phyloP scores from a whole-genome alignment of 2,329 filamentous ascomycete species.

The Fusarium oxysporum region DNA sequence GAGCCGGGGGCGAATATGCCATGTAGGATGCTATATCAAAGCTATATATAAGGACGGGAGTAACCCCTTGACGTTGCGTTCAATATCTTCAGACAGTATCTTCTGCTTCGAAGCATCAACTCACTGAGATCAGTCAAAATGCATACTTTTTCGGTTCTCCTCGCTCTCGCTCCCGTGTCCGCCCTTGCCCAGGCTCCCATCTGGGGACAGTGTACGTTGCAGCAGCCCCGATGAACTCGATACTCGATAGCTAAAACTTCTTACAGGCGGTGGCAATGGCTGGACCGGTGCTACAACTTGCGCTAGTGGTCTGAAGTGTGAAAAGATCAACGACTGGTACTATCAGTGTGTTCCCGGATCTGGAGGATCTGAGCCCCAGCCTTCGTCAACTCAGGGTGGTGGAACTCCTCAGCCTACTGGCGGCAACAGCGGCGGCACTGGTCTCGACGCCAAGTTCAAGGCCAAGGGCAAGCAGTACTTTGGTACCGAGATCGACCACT shows the following conservation, averaged over 20 bases:
- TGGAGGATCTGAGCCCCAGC: not conserved
- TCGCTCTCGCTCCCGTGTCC: slow-evolving; percentile 9
- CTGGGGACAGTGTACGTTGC: slow-evolving; percentile 22
- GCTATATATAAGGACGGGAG: slow-evolving; percentile 9
- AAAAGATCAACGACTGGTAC: slow-evolving; percentile 23
- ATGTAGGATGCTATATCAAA: not conserved
- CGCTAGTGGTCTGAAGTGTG: slow-evolving; percentile 5
- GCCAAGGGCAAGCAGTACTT: slow-evolving; percentile 73
- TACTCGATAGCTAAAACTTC: not conserved
- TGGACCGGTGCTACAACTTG: slow-evolving; percentile 12
- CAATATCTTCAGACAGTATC: not conserved
- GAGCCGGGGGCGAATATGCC: not conserved
- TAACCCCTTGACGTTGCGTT: not conserved
- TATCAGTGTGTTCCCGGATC: slow-evolving; percentile 21
- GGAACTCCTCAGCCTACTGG: not conserved
- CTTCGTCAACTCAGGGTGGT: not conserved
- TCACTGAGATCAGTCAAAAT: not conserved
- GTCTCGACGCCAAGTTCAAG: slow-evolving; percentile 54
- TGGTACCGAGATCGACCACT: slow-evolving; percentile 68
- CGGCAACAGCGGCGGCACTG: not conserved
- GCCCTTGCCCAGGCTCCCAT: slow-evolving; percentile 15
- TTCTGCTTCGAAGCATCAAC: not conserved
- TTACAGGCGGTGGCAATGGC: not conserved
- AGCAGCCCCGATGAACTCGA: not conserved
- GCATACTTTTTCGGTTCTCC: slow-evolving; percentile 9